phyloP scores from a whole-genome alignment of 2,329 filamentous ascomycete genomes.

The Pseudogymnoascus sp. region DNA sequence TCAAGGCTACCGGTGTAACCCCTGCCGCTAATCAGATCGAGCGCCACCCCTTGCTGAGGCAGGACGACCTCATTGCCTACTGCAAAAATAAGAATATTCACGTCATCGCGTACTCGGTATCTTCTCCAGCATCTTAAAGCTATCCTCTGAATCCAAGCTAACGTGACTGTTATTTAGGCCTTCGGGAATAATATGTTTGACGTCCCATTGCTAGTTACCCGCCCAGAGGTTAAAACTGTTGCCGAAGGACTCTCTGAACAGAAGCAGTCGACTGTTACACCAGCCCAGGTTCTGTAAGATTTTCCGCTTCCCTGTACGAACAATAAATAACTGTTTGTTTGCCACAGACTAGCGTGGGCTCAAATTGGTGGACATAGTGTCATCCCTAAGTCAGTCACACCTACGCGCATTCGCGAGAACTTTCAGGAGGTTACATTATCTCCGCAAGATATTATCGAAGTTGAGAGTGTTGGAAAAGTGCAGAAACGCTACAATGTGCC shows the following conservation, averaged over 20 bases:
- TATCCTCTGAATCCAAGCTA: conserved; percentile 24
- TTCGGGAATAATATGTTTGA: conserved; percentile 40
- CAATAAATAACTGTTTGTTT: conserved; percentile 39
- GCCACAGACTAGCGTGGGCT: conserved; percentile 50
- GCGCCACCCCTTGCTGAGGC: conserved; percentile 58
- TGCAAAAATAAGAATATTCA: conserved; percentile 56
- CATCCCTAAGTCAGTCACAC: conserved; percentile 68
- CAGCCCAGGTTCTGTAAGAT: conserved; percentile 35
- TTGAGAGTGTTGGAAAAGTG: conserved; percentile 54
- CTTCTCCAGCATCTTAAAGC: conserved; percentile 49
- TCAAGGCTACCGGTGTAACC: conserved; percentile 49
- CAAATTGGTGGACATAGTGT: conserved; percentile 56
- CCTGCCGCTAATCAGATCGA: conserved; percentile 63
- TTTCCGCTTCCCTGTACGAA: neutral
- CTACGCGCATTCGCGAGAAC: conserved; percentile 61
- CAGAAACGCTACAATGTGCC: conserved; percentile 41
- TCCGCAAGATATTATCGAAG: conserved; percentile 50
- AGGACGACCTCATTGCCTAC: conserved; percentile 53
- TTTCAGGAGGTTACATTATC: conserved; percentile 59
- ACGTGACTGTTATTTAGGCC: conserved; percentile 16
- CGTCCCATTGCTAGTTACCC: conserved; percentile 49
- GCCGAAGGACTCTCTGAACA: conserved; percentile 38
- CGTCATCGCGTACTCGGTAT: conserved; percentile 59
- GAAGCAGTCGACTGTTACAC: conserved; percentile 40
- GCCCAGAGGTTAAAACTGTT: conserved; percentile 47